Conservation (phyloP, 208 protist genomes). For the Acanthamoeba sp. region DNA sequence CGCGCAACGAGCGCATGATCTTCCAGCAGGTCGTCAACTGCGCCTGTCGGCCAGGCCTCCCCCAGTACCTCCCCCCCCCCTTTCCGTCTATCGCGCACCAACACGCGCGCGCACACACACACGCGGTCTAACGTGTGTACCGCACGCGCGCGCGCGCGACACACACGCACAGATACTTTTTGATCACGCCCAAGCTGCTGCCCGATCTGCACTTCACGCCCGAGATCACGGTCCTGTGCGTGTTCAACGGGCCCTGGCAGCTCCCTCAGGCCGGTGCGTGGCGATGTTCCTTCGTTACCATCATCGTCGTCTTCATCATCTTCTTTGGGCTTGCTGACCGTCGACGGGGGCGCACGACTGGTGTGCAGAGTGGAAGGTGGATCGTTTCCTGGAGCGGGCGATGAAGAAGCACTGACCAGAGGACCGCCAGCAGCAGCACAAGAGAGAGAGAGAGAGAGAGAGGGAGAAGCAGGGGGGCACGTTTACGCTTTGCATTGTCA, state of each 20-base stretch:
- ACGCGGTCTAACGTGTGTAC: too few relatives aligned
- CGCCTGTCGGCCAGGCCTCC: slow-evolving; percentile 72
- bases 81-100: not conserved
- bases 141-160: not conserved
- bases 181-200: slow-evolving; percentile 86
- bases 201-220: slow-evolving; percentile 78
- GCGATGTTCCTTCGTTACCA: not conserved
- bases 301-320: not conserved
- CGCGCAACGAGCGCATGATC: slow-evolving; percentile 83
- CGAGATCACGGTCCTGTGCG: slow-evolving; percentile 81
- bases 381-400: not conserved
- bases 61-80: slow-evolving; percentile 71
- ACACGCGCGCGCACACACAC: too few relatives aligned
- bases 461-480: too few relatives aligned
- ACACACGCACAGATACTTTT: slow-evolving; percentile 72
- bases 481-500: too few relatives aligned
- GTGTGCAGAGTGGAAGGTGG: slow-evolving; percentile 32
- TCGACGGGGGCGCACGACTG: too few relatives aligned
- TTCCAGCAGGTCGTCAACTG: slow-evolving; percentile 82
- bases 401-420: too few relatives aligned
- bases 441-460: too few relatives aligned
- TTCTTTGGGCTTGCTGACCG: too few relatives aligned
- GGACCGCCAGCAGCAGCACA: too few relatives aligned
- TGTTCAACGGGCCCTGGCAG: slow-evolving; percentile 83
- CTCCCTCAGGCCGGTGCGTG: slow-evolving; percentile 61